Percentiles rank a stretch among this genome's conserved stretches.
phyloP scores from a whole-genome alignment of 2,329 filamentous ascomycete genomes.

The Gnomoniopsis sp. region DNA sequence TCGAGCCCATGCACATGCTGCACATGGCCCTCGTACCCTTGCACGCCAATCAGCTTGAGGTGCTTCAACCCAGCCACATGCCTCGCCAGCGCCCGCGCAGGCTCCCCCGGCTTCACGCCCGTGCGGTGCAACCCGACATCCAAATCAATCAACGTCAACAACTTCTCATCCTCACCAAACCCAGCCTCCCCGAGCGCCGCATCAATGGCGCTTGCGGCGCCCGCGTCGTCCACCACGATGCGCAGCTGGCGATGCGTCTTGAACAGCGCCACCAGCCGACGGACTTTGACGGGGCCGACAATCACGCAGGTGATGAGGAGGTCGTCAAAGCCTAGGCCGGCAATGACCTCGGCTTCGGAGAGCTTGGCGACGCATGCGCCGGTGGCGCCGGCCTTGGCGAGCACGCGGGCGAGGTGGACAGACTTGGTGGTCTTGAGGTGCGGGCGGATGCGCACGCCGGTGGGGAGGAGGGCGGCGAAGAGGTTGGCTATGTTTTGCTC shows the following conservation, averaged over 20 bases:
- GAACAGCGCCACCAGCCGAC: slow-evolving; percentile 41
- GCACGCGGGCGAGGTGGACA: slow-evolving; percentile 38
- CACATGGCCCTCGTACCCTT: slow-evolving; percentile 51
- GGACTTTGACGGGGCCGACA: slow-evolving; percentile 42
- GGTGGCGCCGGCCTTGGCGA: slow-evolving; percentile 43
- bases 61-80: slow-evolving; percentile 34
- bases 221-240: slow-evolving; percentile 46
- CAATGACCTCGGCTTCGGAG: slow-evolving; percentile 42
- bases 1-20: slow-evolving; percentile 45
- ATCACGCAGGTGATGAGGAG: slow-evolving; percentile 51
- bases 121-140: slow-evolving; percentile 50
- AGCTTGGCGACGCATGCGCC: slow-evolving; percentile 51
- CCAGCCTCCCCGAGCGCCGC: slow-evolving; percentile 34
- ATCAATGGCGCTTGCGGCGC: slow-evolving; percentile 42
- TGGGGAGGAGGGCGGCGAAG: slow-evolving; percentile 41
- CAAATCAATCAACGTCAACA: slow-evolving; percentile 43
- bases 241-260: slow-evolving; percentile 33
- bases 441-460: slow-evolving; percentile 42
- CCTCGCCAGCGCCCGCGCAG: slow-evolving; percentile 36
- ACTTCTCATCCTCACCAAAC: slow-evolving; percentile 22
- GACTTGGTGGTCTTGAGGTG: slow-evolving; percentile 54
- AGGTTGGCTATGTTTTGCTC: slow-evolving; percentile 47
- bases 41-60: slow-evolving; percentile 44
- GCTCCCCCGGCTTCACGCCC: slow-evolving; percentile 39
- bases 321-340: slow-evolving; percentile 42